Evolutionary conservation across 805 yeast genomes (phyloP).

Genomic region (Candida chauliodis): DNA sequence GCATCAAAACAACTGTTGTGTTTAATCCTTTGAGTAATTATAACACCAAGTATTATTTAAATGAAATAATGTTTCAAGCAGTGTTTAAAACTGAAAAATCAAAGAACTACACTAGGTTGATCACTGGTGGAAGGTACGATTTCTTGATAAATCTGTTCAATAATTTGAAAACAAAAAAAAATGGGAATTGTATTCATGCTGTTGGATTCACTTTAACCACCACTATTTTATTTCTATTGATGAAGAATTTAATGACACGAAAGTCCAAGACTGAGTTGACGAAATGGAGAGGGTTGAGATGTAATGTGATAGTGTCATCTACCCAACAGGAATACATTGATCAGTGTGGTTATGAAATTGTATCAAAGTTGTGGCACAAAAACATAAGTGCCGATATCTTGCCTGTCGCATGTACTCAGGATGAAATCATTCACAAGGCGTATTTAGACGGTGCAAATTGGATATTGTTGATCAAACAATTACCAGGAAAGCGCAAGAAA

Average conservation of each 20-base stretch:
- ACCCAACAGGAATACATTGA: conserved; percentile 54
- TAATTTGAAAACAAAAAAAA: conserved; percentile 25
- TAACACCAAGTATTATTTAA: conserved; percentile 71
- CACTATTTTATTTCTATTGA: conserved; percentile 31
- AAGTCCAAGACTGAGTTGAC: conserved; percentile 8
- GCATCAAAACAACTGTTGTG: conserved; percentile 53
- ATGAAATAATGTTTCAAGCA: conserved; percentile 87
- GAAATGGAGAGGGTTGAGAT: conserved; percentile 44
- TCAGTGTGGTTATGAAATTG: conserved; percentile 59
- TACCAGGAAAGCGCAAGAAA: conserved; percentile 37
- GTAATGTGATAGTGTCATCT: conserved; percentile 79
- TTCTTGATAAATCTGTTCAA: conserved; percentile 63
- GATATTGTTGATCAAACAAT: conserved; percentile 76
- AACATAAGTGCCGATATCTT: conserved; percentile 73
- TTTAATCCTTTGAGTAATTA: conserved; percentile 83
- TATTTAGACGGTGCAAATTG: conserved; percentile 68
- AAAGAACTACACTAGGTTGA: conserved; percentile 48
- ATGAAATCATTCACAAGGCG: conserved; percentile 65
- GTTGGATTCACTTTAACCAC: conserved; percentile 85
- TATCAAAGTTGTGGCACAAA: conserved; percentile 68
- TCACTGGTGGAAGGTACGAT: conserved; percentile 95
- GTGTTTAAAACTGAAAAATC: conserved; percentile 59
- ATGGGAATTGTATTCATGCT: conserved; percentile 20
- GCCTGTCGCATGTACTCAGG: conserved; percentile 33
- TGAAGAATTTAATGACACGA: conserved; percentile 25